Conservation (phyloP, 495 filamentous ascomycete genomes). For the Penicillium samsonianum region DNA sequence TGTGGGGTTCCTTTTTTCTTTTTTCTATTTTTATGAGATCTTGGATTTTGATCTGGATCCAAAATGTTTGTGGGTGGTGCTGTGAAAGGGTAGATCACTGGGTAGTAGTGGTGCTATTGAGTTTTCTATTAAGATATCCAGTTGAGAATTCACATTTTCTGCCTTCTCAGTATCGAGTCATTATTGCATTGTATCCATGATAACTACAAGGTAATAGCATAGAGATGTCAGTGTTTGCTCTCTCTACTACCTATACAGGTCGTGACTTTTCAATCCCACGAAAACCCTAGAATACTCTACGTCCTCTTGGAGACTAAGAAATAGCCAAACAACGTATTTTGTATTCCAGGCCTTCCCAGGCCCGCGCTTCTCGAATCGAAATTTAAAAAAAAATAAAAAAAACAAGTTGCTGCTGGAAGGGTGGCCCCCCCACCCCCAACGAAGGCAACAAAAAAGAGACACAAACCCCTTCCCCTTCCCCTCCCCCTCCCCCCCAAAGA, state of each 20-base stretch:
- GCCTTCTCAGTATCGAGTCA: background rate
- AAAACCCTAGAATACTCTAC: background rate
- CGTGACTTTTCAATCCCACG: background rate
- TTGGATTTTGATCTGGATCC: background rate
- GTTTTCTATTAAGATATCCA: constrained; percentile 15
- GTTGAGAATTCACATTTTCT: background rate
- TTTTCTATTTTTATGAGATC: background rate
- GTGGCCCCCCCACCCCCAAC: background rate
- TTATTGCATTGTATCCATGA: background rate
- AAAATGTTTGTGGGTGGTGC: background rate
- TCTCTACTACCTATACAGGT: background rate
- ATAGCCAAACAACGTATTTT: background rate
- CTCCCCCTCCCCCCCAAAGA: background rate
- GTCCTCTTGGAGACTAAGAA: background rate
- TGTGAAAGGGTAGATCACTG: background rate
- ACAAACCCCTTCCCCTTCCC: background rate
- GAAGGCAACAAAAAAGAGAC: background rate
- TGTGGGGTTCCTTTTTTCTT: background rate
- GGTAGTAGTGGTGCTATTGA: background rate
- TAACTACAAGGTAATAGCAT: background rate
- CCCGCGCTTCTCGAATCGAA: background rate
- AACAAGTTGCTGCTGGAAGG: background rate
- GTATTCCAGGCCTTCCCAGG: background rate
- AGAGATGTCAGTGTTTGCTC: background rate
- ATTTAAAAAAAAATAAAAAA: background rate